A percentile compares a stretch with the other conserved stretches of the same genome.
Conservation (phyloP, 306 rosid species). For the Sphenostylis stenocarpa region DNA sequence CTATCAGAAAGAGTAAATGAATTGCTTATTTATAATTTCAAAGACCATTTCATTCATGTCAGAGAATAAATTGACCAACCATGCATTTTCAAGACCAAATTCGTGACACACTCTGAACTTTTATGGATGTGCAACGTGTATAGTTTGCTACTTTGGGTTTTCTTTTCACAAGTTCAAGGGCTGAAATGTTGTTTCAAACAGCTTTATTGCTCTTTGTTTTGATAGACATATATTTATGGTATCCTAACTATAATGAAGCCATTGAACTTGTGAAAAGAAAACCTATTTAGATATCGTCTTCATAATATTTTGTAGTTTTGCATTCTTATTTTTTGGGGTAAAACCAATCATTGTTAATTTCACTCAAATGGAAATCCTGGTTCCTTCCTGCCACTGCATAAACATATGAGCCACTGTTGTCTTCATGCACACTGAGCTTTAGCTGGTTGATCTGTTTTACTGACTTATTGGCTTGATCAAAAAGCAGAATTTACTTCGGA, state of each 20-base stretch:
- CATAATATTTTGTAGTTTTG: no score
- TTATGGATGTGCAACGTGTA: not conserved
- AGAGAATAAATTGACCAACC: not conserved
- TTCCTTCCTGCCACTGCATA: not conserved
- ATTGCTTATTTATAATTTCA: not conserved
- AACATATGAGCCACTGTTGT: not conserved
- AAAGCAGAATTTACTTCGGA: slow-evolving; percentile 79
- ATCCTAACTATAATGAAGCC: no score
- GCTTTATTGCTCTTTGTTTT: not conserved
- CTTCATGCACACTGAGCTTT: not conserved
- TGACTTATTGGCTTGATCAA: slow-evolving; percentile 53
- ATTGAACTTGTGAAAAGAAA: no score
- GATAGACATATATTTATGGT: no score
- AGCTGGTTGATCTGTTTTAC: slow-evolving; percentile 31
- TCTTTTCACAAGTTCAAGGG: not conserved
- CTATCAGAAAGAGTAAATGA: not conserved
- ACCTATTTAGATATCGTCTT: no score
- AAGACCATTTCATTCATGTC: not conserved
- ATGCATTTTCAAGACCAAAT: not conserved
- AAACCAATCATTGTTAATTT: not conserved
- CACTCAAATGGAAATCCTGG: not conserved
- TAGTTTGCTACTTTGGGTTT: not conserved
- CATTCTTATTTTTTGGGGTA: no score
- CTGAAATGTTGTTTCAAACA: not conserved
- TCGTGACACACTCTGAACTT: not conserved